Evolutionary conservation across 73 alveolate species (phyloP).

Genomic region (Paramecium sexaurelia): DNA sequence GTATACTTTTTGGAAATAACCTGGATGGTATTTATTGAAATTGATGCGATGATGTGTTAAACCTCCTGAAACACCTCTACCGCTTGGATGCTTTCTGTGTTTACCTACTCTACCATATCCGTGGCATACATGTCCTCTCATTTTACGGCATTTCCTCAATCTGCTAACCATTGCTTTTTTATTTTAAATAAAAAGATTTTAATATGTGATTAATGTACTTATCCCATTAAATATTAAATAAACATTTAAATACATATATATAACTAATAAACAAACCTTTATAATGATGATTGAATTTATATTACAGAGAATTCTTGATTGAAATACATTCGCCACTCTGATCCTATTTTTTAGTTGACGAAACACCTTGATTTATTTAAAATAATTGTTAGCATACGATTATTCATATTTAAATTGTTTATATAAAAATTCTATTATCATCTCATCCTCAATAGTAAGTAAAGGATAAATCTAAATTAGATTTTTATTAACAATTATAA

Average conservation of each 20-base stretch:
- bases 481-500: not conserved
- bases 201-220: conserved; percentile 18
- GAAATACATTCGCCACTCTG: conserved; percentile 52
- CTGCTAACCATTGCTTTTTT: conserved; percentile 80
- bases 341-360: not conserved
- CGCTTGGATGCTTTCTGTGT: conserved; percentile 98
- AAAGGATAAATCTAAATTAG: too few species aligned
- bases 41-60: conserved; percentile 90
- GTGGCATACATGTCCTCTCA: conserved; percentile 95
- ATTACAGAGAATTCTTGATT: not conserved
- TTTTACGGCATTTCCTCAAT: conserved; percentile 91
- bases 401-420: not conserved
- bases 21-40: conserved; percentile 96
- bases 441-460: too few species aligned
- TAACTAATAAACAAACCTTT: not conserved
- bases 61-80: conserved; percentile 98
- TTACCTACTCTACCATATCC: conserved; percentile 99
- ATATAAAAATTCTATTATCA: too few species aligned
- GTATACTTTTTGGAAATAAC: conserved; percentile 95
- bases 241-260: not conserved
- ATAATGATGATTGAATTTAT: conserved; percentile 12
- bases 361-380: too few species aligned
- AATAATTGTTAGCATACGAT: too few species aligned
- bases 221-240: conserved; percentile 14
- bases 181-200: conserved; percentile 30